Conservation (phyloP, 2,329 filamentous ascomycete species). For the Penicillium sp. region DNA sequence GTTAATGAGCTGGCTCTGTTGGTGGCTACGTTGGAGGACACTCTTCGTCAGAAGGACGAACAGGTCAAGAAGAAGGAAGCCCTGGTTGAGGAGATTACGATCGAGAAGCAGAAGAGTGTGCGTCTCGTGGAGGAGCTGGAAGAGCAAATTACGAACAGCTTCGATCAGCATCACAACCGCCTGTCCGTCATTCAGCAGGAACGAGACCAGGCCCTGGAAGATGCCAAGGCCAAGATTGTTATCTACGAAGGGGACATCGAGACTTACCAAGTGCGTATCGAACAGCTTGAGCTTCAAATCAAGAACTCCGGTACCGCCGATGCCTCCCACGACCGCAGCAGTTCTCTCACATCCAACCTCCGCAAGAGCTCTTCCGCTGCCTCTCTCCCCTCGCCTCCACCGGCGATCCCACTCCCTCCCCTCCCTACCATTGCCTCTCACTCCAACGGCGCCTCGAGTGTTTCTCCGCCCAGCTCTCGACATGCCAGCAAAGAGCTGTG, state of each 20-base stretch:
- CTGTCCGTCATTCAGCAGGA: slow-evolving; percentile 78
- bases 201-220: slow-evolving; percentile 71
- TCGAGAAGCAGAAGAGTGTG: slow-evolving; percentile 84
- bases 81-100: slow-evolving; percentile 49
- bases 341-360: slow-evolving; percentile 64
- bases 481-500: slow-evolving; percentile 80
- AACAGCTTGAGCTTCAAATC: slow-evolving; percentile 62
- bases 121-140: slow-evolving; percentile 92
- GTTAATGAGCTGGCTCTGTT: slow-evolving; percentile 54
- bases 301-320: slow-evolving; percentile 39
- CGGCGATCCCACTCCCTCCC: slow-evolving; percentile 91
- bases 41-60: slow-evolving; percentile 42
- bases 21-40: slow-evolving; percentile 47
- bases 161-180: slow-evolving; percentile 91
- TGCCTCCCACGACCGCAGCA: slow-evolving; percentile 52
- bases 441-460: slow-evolving; percentile 51
- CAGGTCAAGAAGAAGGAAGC: slow-evolving; percentile 46
- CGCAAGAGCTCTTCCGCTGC: slow-evolving; percentile 81
- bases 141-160: slow-evolving; percentile 92
- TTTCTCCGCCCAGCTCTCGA: slow-evolving; percentile 60
- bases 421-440: slow-evolving; percentile 63
- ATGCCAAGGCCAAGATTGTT: slow-evolving; percentile 64
- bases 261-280: slow-evolving; percentile 52
- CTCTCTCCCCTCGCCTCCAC: slow-evolving; percentile 87
- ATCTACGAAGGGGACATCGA: slow-evolving; percentile 69